A percentile compares a stretch with the other conserved stretches of the same genome.
phyloP scores from a whole-genome alignment of 441 rosid species.

The Brassica balearica region DNA sequence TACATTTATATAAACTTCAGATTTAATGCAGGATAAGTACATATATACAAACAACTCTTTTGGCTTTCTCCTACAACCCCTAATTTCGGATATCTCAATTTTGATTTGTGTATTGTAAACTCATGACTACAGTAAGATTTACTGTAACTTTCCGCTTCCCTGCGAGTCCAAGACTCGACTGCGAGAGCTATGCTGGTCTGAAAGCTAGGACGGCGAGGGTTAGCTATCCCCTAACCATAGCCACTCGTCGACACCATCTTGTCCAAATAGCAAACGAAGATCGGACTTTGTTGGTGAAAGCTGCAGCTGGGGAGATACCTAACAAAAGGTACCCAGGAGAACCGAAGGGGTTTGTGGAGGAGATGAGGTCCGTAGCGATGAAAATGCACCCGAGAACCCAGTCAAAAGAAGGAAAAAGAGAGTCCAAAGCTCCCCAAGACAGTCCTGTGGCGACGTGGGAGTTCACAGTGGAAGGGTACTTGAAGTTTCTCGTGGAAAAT shows the following conservation, averaged over 20 bases:
- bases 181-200: constrained; percentile 1
- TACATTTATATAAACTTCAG: background rate
- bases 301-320: background rate
- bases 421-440: background rate
- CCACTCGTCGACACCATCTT: background rate
- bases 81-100: background rate
- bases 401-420: background rate
- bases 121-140: background rate
- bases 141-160: background rate
- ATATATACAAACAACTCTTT: background rate
- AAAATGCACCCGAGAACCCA: background rate
- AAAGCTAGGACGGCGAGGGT: background rate
- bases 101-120: background rate
- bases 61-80: background rate
- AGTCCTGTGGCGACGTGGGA: background rate
- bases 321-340: background rate
- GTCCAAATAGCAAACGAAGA: background rate
- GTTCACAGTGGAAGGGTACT: constrained; percentile 10
- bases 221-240: background rate
- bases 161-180: background rate
- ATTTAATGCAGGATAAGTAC: background rate
- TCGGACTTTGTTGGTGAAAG: constrained; percentile 2
- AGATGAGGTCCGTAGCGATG: background rate
- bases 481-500: constrained; percentile 7
- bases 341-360: background rate